phyloP scores from a whole-genome alignment of 768 basidiomycete species.

The Glaciozyma martinii region DNA sequence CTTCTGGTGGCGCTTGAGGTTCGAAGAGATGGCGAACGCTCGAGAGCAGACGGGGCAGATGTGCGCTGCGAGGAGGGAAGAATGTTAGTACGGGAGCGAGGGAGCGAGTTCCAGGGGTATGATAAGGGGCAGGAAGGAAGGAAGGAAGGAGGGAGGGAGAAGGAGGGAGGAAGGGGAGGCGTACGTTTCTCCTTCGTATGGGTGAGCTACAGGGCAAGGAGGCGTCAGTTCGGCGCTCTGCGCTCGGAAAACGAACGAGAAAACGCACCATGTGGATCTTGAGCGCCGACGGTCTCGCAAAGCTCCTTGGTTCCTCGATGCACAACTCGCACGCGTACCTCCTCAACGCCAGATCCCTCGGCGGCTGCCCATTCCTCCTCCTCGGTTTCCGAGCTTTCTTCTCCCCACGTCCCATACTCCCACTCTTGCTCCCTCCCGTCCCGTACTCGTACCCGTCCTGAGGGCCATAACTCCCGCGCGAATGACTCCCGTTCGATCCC shows the following conservation, averaged over 20 bases:
- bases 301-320: neutral
- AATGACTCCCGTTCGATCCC: no score
- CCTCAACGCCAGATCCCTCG: neutral
- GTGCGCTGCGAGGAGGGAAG: neutral
- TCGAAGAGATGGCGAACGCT: slow-evolving; percentile 38
- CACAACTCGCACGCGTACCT: slow-evolving; percentile 10
- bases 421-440: no score
- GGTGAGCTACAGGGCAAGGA: slow-evolving; percentile 1
- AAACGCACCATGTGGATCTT: neutral
- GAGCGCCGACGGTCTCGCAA: slow-evolving; percentile 1
- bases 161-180: neutral
- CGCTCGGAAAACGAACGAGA: neutral
- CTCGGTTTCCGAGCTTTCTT: no score
- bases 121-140: no score
- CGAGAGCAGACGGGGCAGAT: slow-evolving; percentile 36
- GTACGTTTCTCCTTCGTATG: slow-evolving; percentile 13
- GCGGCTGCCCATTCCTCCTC: neutral
- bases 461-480: no score
- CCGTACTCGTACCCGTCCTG: no score
- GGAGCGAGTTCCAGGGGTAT: no score
- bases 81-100: neutral
- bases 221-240: neutral
- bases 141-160: no score
- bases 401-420: no score
- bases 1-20: slow-evolving; percentile 39